phyloP scores from a whole-genome alignment of 2,329 filamentous ascomycete species.

The Alternaria longipes region DNA sequence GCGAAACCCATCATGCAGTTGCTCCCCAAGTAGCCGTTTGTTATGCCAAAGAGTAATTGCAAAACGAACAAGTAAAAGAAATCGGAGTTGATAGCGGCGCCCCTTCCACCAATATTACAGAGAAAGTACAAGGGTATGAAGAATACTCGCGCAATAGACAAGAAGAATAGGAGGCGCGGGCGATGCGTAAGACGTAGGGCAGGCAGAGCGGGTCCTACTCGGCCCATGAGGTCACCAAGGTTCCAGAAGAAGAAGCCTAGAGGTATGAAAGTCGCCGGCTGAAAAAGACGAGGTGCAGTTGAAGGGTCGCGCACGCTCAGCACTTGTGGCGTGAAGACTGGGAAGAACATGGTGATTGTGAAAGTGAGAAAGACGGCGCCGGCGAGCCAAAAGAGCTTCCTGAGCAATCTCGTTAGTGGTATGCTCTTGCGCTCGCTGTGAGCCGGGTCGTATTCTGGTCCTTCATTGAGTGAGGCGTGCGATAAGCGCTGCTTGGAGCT shows the following conservation, averaged over 20 bases:
- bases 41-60: slow-evolving; percentile 83
- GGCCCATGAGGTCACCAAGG: slow-evolving; percentile 80
- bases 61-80: slow-evolving; percentile 86
- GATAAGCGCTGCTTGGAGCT: slow-evolving; percentile 37
- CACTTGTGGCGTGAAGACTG: slow-evolving; percentile 78
- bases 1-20: slow-evolving; percentile 91
- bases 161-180: slow-evolving; percentile 72
- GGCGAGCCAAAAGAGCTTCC: slow-evolving; percentile 81
- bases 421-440: slow-evolving; percentile 57
- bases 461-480: slow-evolving; percentile 29
- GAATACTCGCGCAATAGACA: slow-evolving; percentile 70
- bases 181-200: slow-evolving; percentile 65
- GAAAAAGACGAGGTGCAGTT: slow-evolving; percentile 67
- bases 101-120: slow-evolving; percentile 84
- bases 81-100: slow-evolving; percentile 76
- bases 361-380: slow-evolving; percentile 84
- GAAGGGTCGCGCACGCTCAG: slow-evolving; percentile 53
- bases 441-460: slow-evolving; percentile 31
- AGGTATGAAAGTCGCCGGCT: slow-evolving; percentile 83
- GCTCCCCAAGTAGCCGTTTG: slow-evolving; percentile 86
- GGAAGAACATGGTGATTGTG: slow-evolving; percentile 89
- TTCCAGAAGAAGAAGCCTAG: slow-evolving; percentile 95
- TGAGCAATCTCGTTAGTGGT: slow-evolving; percentile 72
- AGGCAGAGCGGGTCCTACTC: slow-evolving; percentile 71
- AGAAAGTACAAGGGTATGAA: slow-evolving; percentile 88